phyloP scores from a whole-genome alignment of 805 yeast genomes.

The Metschnikowia lunata region DNA sequence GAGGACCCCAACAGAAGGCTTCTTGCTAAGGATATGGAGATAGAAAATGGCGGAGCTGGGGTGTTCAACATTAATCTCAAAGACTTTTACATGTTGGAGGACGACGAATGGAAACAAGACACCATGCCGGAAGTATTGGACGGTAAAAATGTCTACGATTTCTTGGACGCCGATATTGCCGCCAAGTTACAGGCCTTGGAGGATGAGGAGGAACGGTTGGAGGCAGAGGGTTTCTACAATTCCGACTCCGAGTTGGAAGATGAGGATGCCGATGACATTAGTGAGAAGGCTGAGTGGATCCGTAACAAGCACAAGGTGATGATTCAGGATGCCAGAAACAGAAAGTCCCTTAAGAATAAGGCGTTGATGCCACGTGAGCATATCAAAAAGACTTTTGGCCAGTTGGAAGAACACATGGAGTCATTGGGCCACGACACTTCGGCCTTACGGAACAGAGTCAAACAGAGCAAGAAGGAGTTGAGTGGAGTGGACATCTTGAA shows the following conservation, averaged over 20 bases:
- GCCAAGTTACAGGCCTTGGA: conserved; percentile 91
- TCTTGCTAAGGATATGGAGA: conserved; percentile 85
- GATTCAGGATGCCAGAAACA: conserved; percentile 82
- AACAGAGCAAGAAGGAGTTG: conserved; percentile 31
- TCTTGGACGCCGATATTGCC: conserved; percentile 92
- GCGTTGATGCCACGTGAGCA: conserved; percentile 90
- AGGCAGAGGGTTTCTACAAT: conserved; percentile 92
- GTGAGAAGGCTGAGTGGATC: conserved; percentile 90
- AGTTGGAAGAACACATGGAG: conserved; percentile 87
- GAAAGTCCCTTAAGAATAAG: conserved; percentile 81
- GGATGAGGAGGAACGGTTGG: conserved; percentile 94
- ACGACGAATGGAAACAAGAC: conserved; percentile 97
- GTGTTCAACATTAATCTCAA: conserved; percentile 91
- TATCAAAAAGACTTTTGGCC: conserved; percentile 64
- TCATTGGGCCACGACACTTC: conserved; percentile 83
- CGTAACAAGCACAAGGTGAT: conserved; percentile 92
- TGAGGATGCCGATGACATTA: conserved; percentile 46
- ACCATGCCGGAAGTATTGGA: conserved; percentile 94
- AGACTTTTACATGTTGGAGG: conserved; percentile 86
- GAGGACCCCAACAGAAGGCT: conserved; percentile 78
- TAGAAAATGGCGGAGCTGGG: conserved; percentile 98
- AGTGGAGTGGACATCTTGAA: conserved; percentile 80
- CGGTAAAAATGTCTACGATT: conserved; percentile 96
- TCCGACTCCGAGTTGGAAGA: conserved; percentile 69
- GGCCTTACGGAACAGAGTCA: conserved; percentile 43